A percentile compares a stretch with the other conserved stretches of the same genome.
Conservation (phyloP, 2,329 filamentous ascomycete genomes). For the Aspergillus aculeatus region DNA sequence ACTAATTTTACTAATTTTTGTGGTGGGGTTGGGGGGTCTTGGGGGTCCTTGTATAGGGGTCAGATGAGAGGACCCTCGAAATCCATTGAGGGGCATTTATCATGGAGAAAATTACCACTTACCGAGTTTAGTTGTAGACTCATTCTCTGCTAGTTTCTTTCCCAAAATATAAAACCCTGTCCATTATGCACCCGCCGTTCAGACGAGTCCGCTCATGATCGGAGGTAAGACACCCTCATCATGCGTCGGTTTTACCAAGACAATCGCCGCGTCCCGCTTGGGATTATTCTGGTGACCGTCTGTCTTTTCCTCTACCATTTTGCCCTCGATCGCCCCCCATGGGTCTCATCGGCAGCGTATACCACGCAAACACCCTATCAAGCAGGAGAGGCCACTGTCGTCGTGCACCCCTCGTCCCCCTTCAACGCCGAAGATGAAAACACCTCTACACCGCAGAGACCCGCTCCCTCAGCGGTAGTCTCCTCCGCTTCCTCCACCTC, state of each 20-base stretch:
- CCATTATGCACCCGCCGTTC: background rate
- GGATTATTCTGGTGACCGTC: constrained; percentile 23
- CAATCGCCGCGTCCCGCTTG: constrained; percentile 25
- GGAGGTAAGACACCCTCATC: constrained; percentile 14
- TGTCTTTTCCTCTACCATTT: constrained; percentile 25
- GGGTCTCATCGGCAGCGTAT: background rate
- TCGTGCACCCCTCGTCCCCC: background rate
- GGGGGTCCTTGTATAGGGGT: too few species aligned
- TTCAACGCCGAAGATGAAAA: background rate
- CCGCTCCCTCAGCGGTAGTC: background rate
- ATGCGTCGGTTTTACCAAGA: constrained; percentile 24
- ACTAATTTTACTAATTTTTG: background rate
- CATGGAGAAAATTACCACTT: too few species aligned
- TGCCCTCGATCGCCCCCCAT: constrained; percentile 20
- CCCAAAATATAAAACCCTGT: too few species aligned
- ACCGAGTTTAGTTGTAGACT: too few species aligned
- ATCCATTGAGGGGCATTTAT: too few species aligned
- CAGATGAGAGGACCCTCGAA: too few species aligned
- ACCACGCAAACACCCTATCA: background rate
- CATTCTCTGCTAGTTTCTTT: too few species aligned
- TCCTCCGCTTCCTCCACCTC: background rate
- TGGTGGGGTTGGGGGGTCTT: too few species aligned
- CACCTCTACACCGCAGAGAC: background rate
- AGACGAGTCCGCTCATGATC: too few species aligned
- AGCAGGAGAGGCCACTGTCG: background rate